Evolutionary conservation across 768 basidiomycete species (phyloP).

Genomic region (Xerocomellus intermedius): DNA sequence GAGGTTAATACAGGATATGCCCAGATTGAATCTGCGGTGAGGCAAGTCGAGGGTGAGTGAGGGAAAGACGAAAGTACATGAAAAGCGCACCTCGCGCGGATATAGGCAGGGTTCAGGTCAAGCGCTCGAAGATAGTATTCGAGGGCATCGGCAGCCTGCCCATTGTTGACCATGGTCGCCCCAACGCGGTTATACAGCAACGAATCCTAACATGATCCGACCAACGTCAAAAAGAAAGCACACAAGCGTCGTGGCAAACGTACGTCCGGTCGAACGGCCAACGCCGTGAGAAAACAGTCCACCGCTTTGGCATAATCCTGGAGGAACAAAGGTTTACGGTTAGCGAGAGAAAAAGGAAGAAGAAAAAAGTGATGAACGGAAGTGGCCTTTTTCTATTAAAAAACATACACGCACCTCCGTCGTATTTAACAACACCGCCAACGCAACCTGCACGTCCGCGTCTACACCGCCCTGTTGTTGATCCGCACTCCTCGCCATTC

Average conservation of each 20-base stretch:
- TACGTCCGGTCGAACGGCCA: conserved; percentile 86
- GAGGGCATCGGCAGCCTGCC: conserved; percentile 75
- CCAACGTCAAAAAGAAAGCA: neutral
- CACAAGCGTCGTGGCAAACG: conserved; percentile 9
- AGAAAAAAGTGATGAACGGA: neutral
- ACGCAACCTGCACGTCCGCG: conserved; percentile 91
- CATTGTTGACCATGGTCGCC: conserved; percentile 90
- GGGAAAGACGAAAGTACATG: neutral
- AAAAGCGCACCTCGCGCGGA: conserved; percentile 70
- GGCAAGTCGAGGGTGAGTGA: neutral
- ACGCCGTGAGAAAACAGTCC: conserved; percentile 90
- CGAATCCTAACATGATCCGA: conserved; percentile 64
- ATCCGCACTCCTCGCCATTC: conserved; percentile 62
- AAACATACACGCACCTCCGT: conserved; percentile 60
- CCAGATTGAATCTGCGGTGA: conserved; percentile 79
- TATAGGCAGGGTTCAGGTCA: conserved; percentile 85
- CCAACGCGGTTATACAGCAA: conserved; percentile 90
- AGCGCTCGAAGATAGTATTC: conserved; percentile 85
- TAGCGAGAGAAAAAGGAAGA: neutral
- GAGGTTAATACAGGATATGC: conserved; percentile 89
- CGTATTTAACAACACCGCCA: conserved; percentile 90
- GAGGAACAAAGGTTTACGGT: neutral
- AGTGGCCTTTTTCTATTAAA: neutral
- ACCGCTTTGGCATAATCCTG: conserved; percentile 90
- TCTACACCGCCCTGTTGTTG: conserved; percentile 61